Base-by-base conservation (phyloP, 176 grass and related monocot genomes). In the Coix lacrymajobi region DNA sequence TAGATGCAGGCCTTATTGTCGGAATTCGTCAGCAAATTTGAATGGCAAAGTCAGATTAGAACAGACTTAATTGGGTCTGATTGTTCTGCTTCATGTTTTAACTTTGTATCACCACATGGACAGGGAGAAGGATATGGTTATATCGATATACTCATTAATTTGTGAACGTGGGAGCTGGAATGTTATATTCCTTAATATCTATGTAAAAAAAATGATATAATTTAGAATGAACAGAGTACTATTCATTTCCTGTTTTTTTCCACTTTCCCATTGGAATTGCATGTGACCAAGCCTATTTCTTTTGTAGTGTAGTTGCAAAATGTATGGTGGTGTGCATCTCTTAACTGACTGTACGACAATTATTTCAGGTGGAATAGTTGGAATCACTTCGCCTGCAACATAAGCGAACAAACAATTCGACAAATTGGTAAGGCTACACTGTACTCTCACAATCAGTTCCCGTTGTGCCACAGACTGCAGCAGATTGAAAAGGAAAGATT, bases 321-420 rank as follows among this genome's bases (percentile, higher is more conserved):
- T 19, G 16, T 51, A 51, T 7, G 48, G 13, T 45, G 43, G 48
- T 51, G 36, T 37, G 17, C 14, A 72, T 48, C 14, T 46, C 13
- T 49, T 3, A 25, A 69, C 16, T 72, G 20, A 63, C 22, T 24
- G 7, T 54, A 40, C 14, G 31, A 19, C 14, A 56, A 40, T 62
- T 66, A 40, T 62, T 66, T 43, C 74, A 90, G 88, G 57, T 90
- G 88, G 88, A 90, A 86, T 70, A 90, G 88, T 68, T 90, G 84
- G 79, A 90, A 86, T 54, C 46, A 86, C 66, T 91, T 91, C 8
- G 43, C 43, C 14, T 87, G 89, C 62, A 43, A 69, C 12, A 87
- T 87, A 51, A 80, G 70, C 5, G 80, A 84, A 77, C 62, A 54
- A 7, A 73, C 79, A 10, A 80, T 90, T 72, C 52, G 40, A 73